Evolutionary conservation across 805 yeast species (phyloP).

Genomic region (Starmerella apicola): DNA sequence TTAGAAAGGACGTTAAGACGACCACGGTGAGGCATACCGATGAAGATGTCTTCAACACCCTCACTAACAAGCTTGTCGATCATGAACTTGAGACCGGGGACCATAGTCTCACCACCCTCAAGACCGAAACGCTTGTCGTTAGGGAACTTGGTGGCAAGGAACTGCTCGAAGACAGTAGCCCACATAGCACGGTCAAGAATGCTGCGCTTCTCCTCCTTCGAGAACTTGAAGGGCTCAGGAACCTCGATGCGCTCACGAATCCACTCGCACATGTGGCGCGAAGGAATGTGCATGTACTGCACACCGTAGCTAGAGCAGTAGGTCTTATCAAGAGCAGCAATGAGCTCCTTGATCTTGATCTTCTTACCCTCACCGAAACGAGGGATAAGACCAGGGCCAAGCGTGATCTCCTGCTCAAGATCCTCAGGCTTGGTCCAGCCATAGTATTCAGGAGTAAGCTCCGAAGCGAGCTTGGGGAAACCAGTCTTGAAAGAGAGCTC

Average conservation of each 20-base stretch:
- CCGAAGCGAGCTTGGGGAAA: conserved; percentile 44
- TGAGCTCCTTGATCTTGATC: conserved; percentile 66
- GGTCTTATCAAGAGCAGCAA: conserved; percentile 63
- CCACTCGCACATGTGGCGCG: conserved; percentile 95
- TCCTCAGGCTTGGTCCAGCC: conserved; percentile 75
- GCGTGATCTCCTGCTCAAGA: conserved; percentile 64
- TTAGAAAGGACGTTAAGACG: conserved; percentile 94
- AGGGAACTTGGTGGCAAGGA: conserved; percentile 90
- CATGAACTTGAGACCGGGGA: conserved; percentile 93
- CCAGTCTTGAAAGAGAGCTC: conserved; percentile 29
- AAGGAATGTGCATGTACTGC: conserved; percentile 94
- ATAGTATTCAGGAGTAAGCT: conserved; percentile 82
- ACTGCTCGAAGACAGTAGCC: conserved; percentile 88
- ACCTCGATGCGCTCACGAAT: conserved; percentile 91
- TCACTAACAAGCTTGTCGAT: conserved; percentile 76
- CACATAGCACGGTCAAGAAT: conserved; percentile 92
- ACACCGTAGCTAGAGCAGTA: conserved; percentile 86
- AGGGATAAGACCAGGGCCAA: conserved; percentile 97
- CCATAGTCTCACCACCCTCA: conserved; percentile 95
- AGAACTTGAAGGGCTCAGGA: conserved; percentile 71
- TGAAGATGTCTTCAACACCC: conserved; percentile 91
- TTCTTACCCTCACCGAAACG: conserved; percentile 59
- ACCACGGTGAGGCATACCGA: conserved; percentile 99
- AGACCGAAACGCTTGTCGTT: conserved; percentile 97
- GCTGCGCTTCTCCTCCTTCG: conserved; percentile 85